Base-by-base conservation (phyloP, 1,139 yeast genomes). In the Casaregolazyma lundiana region DNA sequence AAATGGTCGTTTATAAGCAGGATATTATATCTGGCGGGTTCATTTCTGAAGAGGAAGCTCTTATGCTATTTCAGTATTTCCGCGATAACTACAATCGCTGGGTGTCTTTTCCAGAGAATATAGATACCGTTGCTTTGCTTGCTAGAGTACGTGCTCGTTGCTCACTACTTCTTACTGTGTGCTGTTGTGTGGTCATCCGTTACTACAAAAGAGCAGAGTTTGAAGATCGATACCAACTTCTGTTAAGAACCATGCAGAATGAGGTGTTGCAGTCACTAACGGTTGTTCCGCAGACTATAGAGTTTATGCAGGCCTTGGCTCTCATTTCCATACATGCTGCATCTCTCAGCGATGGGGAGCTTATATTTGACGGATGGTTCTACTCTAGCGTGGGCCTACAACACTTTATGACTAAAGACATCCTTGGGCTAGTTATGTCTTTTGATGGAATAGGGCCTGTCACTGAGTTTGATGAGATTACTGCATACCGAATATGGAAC, bases 41-140 rank as follows among this genome's bases (percentile, higher is more conserved):
- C 6, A 56, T 85, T n/a, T 61, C 78, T 0, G 62, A 71, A 41
- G 63, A 64, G 2, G 81, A 81, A 54, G 77, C 78, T 0, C 57
- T 72, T 6, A 72, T 70, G 29, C 63, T 84, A 35, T 64, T 85
- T 54, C 71, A 72, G 45, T 77, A 76, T 46, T 85, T 85, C 59
- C 68, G 85, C 43, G 75, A 80, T 48, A 75, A 84, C 57, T 84
- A 81, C 58, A 88, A 89, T 7, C 69, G 86, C 35, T 85, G 95
- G 95, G 81, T 84, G 2, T 80, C 86, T 49, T 79, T 85, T 46
- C 89, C 92, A 0, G 73, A 76, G 38, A 68, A 68, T 19, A 62
- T 77, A 34, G 65, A 80, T 1, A 73, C 83, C 0, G 74, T 68
- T 16, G 70, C 66, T 19, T 65, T 85, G 34, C 68, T 84, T 7